phyloP scores from a whole-genome alignment of 306 rosid species.

The Begonia loranthoides region DNA sequence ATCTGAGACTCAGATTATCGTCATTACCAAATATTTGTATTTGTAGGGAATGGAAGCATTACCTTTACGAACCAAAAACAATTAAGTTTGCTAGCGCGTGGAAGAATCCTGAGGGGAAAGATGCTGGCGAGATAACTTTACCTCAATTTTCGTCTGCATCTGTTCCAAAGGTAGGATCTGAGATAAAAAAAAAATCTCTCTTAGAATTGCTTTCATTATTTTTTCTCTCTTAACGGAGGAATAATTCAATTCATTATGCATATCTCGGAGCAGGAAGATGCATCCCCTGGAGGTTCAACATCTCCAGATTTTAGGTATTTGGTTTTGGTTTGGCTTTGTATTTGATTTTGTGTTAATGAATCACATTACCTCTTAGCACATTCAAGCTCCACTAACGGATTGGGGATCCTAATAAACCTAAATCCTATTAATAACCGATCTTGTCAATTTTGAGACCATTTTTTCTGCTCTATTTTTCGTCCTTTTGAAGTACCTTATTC shows the following conservation, averaged over 20 bases:
- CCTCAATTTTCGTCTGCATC: conserved; percentile 68
- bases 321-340: not conserved
- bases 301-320: conserved; percentile 47
- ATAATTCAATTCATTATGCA: not conserved
- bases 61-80: conserved; percentile 41
- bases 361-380: too few species aligned
- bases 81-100: conserved; percentile 36
- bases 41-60: conserved; percentile 68
- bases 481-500: too few species aligned
- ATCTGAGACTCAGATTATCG: too few species aligned
- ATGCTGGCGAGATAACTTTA: conserved; percentile 22
- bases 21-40: not conserved
- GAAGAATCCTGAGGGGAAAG: conserved; percentile 25
- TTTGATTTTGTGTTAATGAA: not conserved
- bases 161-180: conserved; percentile 42
- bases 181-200: not conserved
- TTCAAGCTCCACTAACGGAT: too few species aligned
- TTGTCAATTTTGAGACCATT: too few species aligned
- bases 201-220: too few species aligned
- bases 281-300: conserved; percentile 15
- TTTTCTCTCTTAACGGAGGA: not conserved
- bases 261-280: conserved; percentile 21
- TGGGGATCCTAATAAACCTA: too few species aligned
- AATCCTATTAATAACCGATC: too few species aligned
- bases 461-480: too few species aligned